phyloP scores from a whole-genome alignment of 257 asterid species.

The Voacanga thouarsii region DNA sequence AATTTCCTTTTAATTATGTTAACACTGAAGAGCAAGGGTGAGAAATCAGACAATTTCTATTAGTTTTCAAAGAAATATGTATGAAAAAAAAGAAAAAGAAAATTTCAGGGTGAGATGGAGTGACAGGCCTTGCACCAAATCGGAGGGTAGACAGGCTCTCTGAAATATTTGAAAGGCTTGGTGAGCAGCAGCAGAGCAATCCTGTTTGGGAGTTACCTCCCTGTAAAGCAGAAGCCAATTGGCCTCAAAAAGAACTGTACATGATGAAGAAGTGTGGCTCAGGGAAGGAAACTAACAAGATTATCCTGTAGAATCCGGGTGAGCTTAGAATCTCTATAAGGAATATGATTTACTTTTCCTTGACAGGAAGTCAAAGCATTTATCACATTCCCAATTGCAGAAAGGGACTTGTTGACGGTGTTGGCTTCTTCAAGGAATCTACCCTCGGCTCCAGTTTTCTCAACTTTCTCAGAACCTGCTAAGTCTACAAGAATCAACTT shows the following conservation, averaged over 20 bases:
- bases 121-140: slow-evolving; percentile 73
- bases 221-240: slow-evolving; percentile 42
- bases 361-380: slow-evolving; percentile 58
- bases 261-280: slow-evolving; percentile 13
- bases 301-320: slow-evolving; percentile 80
- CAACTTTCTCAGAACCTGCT: slow-evolving; percentile 93
- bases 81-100: too few species aligned
- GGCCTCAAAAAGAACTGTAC: slow-evolving; percentile 13
- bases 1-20: slow-evolving; percentile 8
- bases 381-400: slow-evolving; percentile 86
- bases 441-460: slow-evolving; percentile 89
- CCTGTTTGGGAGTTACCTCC: slow-evolving; percentile 80
- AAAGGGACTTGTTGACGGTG: slow-evolving; percentile 76
- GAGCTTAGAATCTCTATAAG: slow-evolving; percentile 86
- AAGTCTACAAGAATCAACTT: slow-evolving; percentile 83
- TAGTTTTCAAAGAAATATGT: too few species aligned
- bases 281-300: slow-evolving; percentile 52
- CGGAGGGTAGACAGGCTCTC: slow-evolving; percentile 86
- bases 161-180: slow-evolving; percentile 69
- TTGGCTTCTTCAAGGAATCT: slow-evolving; percentile 90
- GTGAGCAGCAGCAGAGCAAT: slow-evolving; percentile 88
- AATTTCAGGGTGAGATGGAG: slow-evolving; percentile 1
- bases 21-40: background rate
- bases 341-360: slow-evolving; percentile 66
- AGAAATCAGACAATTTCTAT: too few species aligned